Evolutionary conservation across 2,329 filamentous ascomycete species (phyloP).

Genomic region (Ambrosiella beaveri): DNA sequence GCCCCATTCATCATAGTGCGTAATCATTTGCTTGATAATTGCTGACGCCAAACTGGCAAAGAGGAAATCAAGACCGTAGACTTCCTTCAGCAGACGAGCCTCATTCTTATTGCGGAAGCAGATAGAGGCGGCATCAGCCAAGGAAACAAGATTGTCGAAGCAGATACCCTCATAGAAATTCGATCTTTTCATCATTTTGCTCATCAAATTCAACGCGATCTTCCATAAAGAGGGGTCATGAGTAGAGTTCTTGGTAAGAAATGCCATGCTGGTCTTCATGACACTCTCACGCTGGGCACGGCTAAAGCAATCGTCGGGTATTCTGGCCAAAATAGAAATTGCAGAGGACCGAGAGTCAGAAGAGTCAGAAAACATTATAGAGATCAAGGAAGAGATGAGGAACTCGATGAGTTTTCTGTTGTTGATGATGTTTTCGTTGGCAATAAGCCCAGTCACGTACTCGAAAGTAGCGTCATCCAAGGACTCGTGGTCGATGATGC

Average conservation of each 20-base stretch:
- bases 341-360: not conserved
- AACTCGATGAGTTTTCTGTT: constrained; percentile 10
- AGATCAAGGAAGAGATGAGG: constrained; percentile 11
- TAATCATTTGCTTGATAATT: constrained; percentile 27
- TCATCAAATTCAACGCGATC: constrained; percentile 12
- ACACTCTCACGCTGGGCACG: constrained; percentile 11
- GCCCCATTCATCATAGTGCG: constrained; percentile 27
- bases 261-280: constrained; percentile 7
- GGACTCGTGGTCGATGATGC: constrained; percentile 3
- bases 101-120: constrained; percentile 4
- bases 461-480: constrained; percentile 5
- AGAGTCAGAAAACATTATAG: constrained; percentile 4
- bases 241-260: constrained; percentile 2
- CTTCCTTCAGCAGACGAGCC: constrained; percentile 4
- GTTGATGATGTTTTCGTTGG: constrained; percentile 14
- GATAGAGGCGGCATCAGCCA: constrained; percentile 20
- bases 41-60: constrained; percentile 18
- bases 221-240: constrained; percentile 12
- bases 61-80: constrained; percentile 9
- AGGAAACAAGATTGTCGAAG: constrained; percentile 22
- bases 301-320: constrained; percentile 14
- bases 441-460: constrained; percentile 8
- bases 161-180: constrained; percentile 32
- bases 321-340: constrained; percentile 5
- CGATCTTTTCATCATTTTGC: constrained; percentile 32